phyloP scores from a whole-genome alignment of 2,329 filamentous ascomycete genomes.

The Penicillium italicum region DNA sequence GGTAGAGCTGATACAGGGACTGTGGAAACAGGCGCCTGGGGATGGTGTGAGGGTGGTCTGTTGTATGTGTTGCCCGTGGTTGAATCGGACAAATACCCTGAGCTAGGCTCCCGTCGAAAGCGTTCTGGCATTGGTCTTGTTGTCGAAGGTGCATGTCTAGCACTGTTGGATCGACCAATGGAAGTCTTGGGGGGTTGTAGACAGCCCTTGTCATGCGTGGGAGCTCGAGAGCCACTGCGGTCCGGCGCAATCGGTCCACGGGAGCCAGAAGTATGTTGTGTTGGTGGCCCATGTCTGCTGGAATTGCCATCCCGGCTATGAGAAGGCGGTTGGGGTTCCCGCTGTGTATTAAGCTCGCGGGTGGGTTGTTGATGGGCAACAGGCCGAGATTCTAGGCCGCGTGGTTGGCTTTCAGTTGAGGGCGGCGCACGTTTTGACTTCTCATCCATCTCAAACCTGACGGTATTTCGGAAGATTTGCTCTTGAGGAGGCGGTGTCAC shows the following conservation, averaged over 20 bases:
- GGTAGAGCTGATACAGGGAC: constrained; percentile 6
- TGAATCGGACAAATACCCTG: constrained; percentile 27
- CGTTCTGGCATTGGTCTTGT: constrained; percentile 5
- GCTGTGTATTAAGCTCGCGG: neutral
- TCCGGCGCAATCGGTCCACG: constrained; percentile 1
- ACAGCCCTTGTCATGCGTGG: constrained; percentile 2
- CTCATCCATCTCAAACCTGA: neutral
- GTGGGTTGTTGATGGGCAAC: constrained; percentile 4
- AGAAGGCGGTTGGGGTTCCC: constrained; percentile 8
- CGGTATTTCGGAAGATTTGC: constrained; percentile 9
- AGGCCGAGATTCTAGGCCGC: constrained; percentile 5
- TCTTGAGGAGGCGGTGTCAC: constrained; percentile 27
- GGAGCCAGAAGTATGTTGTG: constrained; percentile 8
- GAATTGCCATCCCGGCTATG: neutral
- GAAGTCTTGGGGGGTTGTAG: neutral
- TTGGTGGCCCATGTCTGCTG: neutral
- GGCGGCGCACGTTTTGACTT: neutral
- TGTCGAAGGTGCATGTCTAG: constrained; percentile 11
- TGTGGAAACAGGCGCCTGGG: neutral
- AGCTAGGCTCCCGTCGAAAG: constrained; percentile 11
- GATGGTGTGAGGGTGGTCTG: constrained; percentile 3
- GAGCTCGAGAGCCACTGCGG: constrained; percentile 10
- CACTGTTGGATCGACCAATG: constrained; percentile 21
- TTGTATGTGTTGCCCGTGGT: constrained; percentile 10
- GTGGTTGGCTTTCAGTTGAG: constrained; percentile 10